phyloP scores from a whole-genome alignment of 352 stramenopile genomes.

The Nannochloropsis limnetica region DNA sequence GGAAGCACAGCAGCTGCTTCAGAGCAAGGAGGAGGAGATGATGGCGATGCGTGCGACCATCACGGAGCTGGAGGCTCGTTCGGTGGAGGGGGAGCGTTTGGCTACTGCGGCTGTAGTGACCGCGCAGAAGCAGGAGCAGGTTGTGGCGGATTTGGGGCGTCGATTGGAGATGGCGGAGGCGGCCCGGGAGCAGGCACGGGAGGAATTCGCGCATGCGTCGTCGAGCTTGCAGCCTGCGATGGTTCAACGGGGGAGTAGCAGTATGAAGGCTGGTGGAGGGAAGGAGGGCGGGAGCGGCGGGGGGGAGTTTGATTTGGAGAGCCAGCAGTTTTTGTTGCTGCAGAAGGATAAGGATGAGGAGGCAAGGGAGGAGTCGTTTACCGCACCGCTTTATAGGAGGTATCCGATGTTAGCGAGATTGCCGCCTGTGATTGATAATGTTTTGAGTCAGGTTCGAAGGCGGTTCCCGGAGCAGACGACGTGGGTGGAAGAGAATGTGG shows the following conservation, averaged over 20 bases:
- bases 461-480: conserved; percentile 6
- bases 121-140: not conserved
- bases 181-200: not conserved
- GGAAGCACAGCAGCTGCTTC: not conserved
- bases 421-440: not conserved
- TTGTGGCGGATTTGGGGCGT: not conserved
- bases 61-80: not conserved
- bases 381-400: not conserved
- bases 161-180: not conserved
- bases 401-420: not conserved
- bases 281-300: not conserved
- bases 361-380: not conserved
- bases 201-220: not conserved
- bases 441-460: conserved; percentile 14
- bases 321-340: not conserved
- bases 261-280: not conserved
- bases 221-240: not conserved
- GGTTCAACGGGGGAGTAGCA: not conserved
- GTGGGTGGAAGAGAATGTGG: conserved; percentile 23
- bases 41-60: not conserved
- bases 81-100: not conserved
- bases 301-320: not conserved
- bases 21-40: not conserved
- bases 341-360: not conserved
- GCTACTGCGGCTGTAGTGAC: not conserved